Conservation (phyloP, 2,329 filamentous ascomycete genomes). For the Bisporella sp. region DNA sequence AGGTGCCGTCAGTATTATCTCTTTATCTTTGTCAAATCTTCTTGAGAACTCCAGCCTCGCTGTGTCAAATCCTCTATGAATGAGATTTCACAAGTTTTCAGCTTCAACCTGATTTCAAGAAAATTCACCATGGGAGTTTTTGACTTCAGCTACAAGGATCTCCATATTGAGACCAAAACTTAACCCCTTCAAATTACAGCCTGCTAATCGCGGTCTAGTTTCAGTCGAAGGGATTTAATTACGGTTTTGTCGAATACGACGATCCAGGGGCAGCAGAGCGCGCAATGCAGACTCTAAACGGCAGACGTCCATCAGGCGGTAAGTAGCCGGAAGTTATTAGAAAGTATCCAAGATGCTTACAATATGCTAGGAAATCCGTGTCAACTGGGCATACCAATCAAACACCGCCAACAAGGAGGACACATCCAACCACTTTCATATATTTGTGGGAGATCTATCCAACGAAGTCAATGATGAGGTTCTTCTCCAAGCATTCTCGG, state of each 20-base stretch:
- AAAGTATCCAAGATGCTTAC: conserved; percentile 17
- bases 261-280: conserved; percentile 94
- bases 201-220: conserved; percentile 31
- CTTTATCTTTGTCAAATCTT: conserved; percentile 19
- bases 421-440: conserved; percentile 96
- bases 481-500: conserved; percentile 86
- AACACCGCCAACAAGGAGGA: conserved; percentile 94
- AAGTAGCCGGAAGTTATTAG: conserved; percentile 30
- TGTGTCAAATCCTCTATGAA: conserved; percentile 17
- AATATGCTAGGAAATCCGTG: conserved; percentile 75
- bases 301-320: conserved; percentile 93
- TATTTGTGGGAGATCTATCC: conserved; percentile 94
- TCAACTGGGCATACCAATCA: conserved; percentile 99
- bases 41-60: conserved; percentile 13
- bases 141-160: neutral
- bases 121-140: neutral
- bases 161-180: neutral
- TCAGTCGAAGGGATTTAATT: conserved; percentile 94
- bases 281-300: conserved; percentile 95
- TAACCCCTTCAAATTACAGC: conserved; percentile 20
- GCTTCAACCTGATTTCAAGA: conserved; percentile 5
- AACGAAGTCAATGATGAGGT: conserved; percentile 99
- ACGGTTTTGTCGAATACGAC: conserved; percentile 98
- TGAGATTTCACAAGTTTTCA: conserved; percentile 15
- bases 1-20: conserved; percentile 43